Conservation (phyloP, 2,329 filamentous ascomycete species). For the Orbilia ellipsospora region DNA sequence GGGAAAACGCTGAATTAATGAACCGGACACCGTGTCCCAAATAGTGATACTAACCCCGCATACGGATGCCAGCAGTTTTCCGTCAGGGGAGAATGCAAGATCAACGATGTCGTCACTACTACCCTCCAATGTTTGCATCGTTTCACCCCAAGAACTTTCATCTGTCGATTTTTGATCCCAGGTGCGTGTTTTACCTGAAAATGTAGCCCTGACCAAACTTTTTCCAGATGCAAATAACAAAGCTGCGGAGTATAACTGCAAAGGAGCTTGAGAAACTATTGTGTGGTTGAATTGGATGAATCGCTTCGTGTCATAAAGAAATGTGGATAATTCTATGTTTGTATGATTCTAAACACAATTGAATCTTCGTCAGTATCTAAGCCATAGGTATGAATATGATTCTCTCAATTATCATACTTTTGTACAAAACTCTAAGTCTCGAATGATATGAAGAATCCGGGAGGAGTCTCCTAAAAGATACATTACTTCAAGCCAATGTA, state of each 20-base stretch:
- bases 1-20: too few species aligned
- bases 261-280: constrained; percentile 21
- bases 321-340: not conserved
- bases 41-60: not conserved
- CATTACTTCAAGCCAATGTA: constrained; percentile 34
- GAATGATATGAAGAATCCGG: constrained; percentile 3
- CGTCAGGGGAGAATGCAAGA: constrained; percentile 5
- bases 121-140: too few species aligned
- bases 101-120: not conserved
- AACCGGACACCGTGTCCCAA: too few species aligned
- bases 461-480: constrained; percentile 8
- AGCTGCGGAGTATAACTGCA: constrained; percentile 25
- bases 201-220: constrained; percentile 11
- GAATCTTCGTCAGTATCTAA: too few species aligned
- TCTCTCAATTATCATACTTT: constrained; percentile 2
- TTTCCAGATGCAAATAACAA: constrained; percentile 18
- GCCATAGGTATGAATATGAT: too few species aligned
- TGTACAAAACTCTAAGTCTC: not conserved
- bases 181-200: not conserved
- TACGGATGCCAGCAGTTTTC: constrained; percentile 20
- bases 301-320: constrained; percentile 12
- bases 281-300: constrained; percentile 22
- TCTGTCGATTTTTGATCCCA: constrained; percentile 14
- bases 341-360: too few species aligned
- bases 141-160: not conserved